Evolutionary conservation across 768 basidiomycete genomes (phyloP), one percentile per base, ranked within the genome.

Genomic region (Tephrocybe sp.): DNA sequence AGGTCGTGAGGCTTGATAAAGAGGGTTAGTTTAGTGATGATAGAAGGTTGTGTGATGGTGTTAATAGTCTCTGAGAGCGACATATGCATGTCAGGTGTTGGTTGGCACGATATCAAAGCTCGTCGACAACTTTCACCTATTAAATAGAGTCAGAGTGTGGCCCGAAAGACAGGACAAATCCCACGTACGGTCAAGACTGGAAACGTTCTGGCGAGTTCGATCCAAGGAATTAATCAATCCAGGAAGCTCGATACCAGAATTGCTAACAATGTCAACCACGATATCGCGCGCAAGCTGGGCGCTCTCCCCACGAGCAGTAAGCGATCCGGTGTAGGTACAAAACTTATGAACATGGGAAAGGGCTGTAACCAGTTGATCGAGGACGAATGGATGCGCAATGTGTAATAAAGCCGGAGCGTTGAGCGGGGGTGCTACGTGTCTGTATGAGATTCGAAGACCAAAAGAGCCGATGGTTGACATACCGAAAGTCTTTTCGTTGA

Each of bases 1-100:
- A 91, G 75, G 54, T 91, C 86, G 9, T 63, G 68, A 1, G 86
- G 76, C 60, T 86, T 88, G 61, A 91, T 77, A 60, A 90, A 91
- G 29, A 91, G 69, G 8, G 73, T 75, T 1, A 86, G 69, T 57
- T 84, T 86, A 65, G 84, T 75, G 31, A 90, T 63, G n/a, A 79
- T 68, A 0, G 72, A 52, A 0, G 82, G 74, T 18, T 68, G 61
- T 3, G 71, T 68, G 22, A 91, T 65, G 36, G 70, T 73, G 30
- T 68, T 64, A 21, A 83, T 65, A 34, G 74, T 61, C 50, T 68
- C 73, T 47, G 63, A 69, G 25, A 86, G 60, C 38, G 69, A 57
- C 2, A 64, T 59, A 40, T 70, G 58, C 64, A 84, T 77, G 3
- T 71, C 56, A 3, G 70, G 66, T 13, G 74, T 71, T 0, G 86